Conservation (phyloP, 1,284 basidiomycete genomes). For the Malassezia slooffiae region DNA sequence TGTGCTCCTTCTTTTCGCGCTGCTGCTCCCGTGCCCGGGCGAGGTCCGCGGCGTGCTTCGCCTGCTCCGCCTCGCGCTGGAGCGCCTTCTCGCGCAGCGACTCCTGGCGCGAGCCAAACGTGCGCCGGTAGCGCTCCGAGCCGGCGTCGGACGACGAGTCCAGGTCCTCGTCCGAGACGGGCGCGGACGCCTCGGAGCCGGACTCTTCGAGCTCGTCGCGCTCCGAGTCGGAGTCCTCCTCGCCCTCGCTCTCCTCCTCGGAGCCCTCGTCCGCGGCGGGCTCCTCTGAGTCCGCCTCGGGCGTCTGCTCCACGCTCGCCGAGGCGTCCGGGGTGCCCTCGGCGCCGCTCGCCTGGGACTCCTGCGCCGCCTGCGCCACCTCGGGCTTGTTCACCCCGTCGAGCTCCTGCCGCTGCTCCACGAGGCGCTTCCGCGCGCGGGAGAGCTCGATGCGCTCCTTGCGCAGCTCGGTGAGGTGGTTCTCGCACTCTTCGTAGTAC, state of each 20-base stretch:
- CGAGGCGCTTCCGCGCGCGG: constrained; percentile 69
- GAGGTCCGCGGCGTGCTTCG: constrained; percentile 16
- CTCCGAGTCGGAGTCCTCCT: constrained; percentile 15
- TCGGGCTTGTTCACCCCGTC: constrained; percentile 2
- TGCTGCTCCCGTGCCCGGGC: constrained; percentile 26
- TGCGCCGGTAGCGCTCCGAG: constrained; percentile 18
- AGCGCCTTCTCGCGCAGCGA: constrained; percentile 38
- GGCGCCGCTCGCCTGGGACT: background rate
- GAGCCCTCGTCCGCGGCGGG: background rate
- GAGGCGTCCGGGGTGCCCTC: constrained; percentile 3
- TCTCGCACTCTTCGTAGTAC: constrained; percentile 81
- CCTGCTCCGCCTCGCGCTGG: constrained; percentile 30
- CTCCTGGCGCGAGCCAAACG: constrained; percentile 32
- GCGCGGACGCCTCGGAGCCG: too few species aligned
- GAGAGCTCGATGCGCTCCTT: constrained; percentile 94
- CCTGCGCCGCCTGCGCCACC: too few species aligned
- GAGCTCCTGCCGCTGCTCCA: constrained; percentile 11
- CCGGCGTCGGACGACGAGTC: constrained; percentile 16
- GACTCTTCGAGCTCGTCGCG: constrained; percentile 30
- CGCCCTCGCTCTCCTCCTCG: background rate
- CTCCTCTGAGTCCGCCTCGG: background rate
- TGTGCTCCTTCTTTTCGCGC: constrained; percentile 31
- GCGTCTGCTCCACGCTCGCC: background rate
- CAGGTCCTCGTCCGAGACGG: background rate
- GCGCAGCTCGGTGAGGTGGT: constrained; percentile 74